Conservation (phyloP, 129 eudicot genomes). For the Helianthus annuus region HanXRQr2.0-SUNRISE NC_035447.2:49975405-49975904, state of each 20-base stretch:
- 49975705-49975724: background rate
- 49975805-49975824: background rate
- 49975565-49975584: background rate
- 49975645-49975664: constrained; percentile 23
- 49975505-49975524: constrained; percentile 5
- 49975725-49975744: background rate
- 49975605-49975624: constrained; percentile 1
- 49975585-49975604: constrained; percentile 25
- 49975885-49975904: no score
- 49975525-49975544: constrained; percentile 20
- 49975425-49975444: constrained; percentile 23
- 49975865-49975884: no score
- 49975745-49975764: background rate
- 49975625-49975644: constrained; percentile 15
- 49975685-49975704: background rate
- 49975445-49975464: background rate
- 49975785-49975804: background rate
- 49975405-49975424: background rate
- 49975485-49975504: background rate
- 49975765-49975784: background rate
- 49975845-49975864: no score
- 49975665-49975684: constrained; percentile 4
- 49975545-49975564: background rate
- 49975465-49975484: constrained; percentile 9
- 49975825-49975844: background rate